Evolutionary conservation across 805 yeast genomes (phyloP).

Genomic region (Starmerella tilneyi): DNA sequence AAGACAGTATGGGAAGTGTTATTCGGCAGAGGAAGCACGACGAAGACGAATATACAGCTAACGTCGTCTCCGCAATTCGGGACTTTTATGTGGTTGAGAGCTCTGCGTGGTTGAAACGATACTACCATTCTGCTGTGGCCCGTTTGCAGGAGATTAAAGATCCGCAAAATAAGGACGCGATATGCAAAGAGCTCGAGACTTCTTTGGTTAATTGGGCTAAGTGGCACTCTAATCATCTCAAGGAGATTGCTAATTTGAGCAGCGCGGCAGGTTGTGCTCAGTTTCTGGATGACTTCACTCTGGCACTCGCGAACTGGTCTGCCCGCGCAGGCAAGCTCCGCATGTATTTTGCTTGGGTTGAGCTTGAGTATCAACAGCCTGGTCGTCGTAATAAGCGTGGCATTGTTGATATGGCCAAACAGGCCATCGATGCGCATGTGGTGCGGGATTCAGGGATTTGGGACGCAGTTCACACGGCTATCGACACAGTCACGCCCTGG

Average conservation of each 20-base stretch:
- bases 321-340: not conserved
- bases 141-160: not conserved
- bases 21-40: not conserved
- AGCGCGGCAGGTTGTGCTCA: not conserved
- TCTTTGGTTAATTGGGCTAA: not conserved
- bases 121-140: slow-evolving; percentile 1
- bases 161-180: not conserved
- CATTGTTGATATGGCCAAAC: not conserved
- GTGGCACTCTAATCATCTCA: not conserved
- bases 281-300: not conserved
- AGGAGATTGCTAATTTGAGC: not conserved
- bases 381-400: not conserved
- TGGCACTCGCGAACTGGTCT: not conserved
- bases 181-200: not conserved
- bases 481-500: not conserved
- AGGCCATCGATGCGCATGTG: not conserved
- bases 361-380: not conserved
- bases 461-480: not conserved
- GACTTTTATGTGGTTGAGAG: not conserved
- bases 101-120: not conserved
- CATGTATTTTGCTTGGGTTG: not conserved
- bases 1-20: not conserved
- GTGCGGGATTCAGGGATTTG: not conserved
- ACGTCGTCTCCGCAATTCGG: not conserved
- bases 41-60: not conserved